These are phyloP conservation scores for Thermothelomyces thermophilus DNA, from an alignment of 2,329 filamentous ascomycete genomes.

Conservation along the genomic window DNA sequence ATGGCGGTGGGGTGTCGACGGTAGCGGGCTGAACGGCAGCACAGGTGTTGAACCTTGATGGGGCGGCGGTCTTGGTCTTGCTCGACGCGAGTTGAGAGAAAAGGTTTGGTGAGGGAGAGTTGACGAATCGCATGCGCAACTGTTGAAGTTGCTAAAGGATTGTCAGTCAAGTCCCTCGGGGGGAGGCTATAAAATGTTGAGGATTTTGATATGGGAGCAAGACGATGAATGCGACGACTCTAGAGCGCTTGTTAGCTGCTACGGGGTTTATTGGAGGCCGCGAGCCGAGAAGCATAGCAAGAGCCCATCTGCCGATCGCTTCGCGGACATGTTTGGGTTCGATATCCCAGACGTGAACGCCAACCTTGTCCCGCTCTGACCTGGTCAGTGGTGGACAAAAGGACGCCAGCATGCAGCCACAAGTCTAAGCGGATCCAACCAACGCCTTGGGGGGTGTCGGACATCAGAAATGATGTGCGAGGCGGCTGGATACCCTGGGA, in stretches of 20 bases:
- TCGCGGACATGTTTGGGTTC: neutral
- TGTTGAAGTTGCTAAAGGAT: conserved; percentile 24
- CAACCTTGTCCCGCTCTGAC: too few species aligned
- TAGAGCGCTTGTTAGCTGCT: too few species aligned
- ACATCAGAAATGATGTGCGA: conserved; percentile 17
- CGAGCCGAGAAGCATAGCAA: neutral
- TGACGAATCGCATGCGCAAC: conserved; percentile 10
- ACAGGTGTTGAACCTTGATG: conserved; percentile 7
- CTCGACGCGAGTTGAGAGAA: too few species aligned
- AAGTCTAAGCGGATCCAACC: conserved; percentile 5
- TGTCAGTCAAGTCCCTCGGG: neutral
- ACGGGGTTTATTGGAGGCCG: too few species aligned
- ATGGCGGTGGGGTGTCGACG: conserved; percentile 17
- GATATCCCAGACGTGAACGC: neutral
- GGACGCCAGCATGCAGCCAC: neutral
- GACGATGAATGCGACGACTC: too few species aligned
- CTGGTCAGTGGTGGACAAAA: neutral
- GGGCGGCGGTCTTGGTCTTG: too few species aligned
- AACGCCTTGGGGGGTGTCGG: conserved; percentile 9
- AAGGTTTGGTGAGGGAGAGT: neutral
- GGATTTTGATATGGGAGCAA: too few species aligned
- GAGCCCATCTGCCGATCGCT: conserved; percentile 17
- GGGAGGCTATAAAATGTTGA: too few species aligned
- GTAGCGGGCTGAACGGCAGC: neutral
- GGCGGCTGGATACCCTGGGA: conserved; percentile 4